phyloP scores from a whole-genome alignment of 257 asterid genomes.

The Solanum gracilifrons region DNA sequence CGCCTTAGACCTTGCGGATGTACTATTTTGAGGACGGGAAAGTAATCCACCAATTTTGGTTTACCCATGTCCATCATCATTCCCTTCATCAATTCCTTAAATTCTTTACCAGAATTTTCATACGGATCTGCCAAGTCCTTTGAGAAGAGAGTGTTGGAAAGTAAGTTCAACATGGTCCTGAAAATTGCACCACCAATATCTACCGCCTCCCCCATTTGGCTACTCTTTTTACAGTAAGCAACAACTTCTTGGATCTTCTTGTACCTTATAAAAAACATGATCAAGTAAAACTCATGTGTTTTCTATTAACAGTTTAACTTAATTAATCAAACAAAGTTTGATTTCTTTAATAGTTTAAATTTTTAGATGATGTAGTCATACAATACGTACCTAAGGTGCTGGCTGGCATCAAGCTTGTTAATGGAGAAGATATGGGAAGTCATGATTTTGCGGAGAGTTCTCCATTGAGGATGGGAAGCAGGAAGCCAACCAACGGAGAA shows the following conservation, averaged over 20 bases:
- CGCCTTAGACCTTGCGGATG: constrained; percentile 33
- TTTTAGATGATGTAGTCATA: too few species aligned
- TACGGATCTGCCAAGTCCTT: constrained; percentile 31
- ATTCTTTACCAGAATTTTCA: constrained; percentile 37
- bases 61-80: constrained; percentile 20
- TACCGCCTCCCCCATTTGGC: constrained; percentile 25
- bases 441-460: constrained; percentile 48
- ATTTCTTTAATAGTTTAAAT: not conserved
- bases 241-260: constrained; percentile 23
- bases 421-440: constrained; percentile 55
- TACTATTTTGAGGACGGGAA: constrained; percentile 20
- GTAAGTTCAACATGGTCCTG: constrained; percentile 26
- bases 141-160: constrained; percentile 43
- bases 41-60: constrained; percentile 37
- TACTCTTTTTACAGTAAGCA: constrained; percentile 14
- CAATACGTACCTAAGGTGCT: constrained; percentile 25
- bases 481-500: constrained; percentile 76
- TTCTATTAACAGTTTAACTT: not conserved
- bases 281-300: too few species aligned
- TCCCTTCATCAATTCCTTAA: constrained; percentile 13
- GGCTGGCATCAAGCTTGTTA: constrained; percentile 53
- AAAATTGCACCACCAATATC: constrained; percentile 12
- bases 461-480: constrained; percentile 38
- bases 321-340: too few species aligned
- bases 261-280: not conserved